Evolutionary conservation across 2,329 filamentous ascomycete genomes (phyloP).

Genomic region (Aureobasidium sp.): DNA sequence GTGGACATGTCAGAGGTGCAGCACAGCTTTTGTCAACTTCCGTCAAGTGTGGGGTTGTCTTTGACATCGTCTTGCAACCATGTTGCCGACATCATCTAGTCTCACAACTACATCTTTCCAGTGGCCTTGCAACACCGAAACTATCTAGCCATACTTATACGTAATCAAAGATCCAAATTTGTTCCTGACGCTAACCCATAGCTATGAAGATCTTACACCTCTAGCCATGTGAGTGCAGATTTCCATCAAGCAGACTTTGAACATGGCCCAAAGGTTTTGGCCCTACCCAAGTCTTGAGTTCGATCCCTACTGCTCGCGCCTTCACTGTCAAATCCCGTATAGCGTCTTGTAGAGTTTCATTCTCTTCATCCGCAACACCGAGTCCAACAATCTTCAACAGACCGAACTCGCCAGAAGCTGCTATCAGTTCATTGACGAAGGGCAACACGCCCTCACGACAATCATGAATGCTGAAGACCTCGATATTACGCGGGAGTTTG

Average conservation of each 20-base stretch:
- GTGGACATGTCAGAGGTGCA: neutral
- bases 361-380: neutral
- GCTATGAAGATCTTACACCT: neutral
- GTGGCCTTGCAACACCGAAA: neutral
- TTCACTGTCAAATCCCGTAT: neutral
- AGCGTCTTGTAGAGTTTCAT: neutral
- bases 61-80: neutral
- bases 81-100: too few species aligned
- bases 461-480: too few species aligned
- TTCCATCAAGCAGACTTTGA: neutral
- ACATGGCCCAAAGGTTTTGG: neutral
- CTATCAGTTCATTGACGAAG: too few species aligned
- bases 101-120: neutral
- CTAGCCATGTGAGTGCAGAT: neutral
- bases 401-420: too few species aligned
- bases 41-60: neutral
- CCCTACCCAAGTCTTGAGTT: neutral
- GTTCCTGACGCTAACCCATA: neutral
- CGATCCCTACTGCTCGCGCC: too few species aligned
- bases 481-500: too few species aligned
- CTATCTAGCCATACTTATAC: neutral
- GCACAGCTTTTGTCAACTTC: constrained; percentile 1
- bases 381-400: too few species aligned
- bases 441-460: too few species aligned
- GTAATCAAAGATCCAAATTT: neutral